Evolutionary conservation across 306 rosid species (phyloP).

Genomic region (Dalbergia oliveri): DNA sequence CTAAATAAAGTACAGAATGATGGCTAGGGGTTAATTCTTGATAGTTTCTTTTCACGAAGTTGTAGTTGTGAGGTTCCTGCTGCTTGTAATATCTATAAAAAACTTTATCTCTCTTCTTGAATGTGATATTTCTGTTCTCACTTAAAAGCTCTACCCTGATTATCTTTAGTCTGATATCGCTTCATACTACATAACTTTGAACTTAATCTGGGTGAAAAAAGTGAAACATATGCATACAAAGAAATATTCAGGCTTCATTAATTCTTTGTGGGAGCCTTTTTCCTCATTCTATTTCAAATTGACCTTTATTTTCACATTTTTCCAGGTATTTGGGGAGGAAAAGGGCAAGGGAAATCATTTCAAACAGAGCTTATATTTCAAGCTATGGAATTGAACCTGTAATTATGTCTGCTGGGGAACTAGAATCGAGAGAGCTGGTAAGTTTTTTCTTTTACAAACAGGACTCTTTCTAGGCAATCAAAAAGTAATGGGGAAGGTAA

Average conservation of each 20-base stretch:
- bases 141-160: not conserved
- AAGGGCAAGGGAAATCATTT: slow-evolving; percentile 98
- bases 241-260: slow-evolving; percentile 17
- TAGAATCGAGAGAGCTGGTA: slow-evolving; percentile 97
- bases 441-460: slow-evolving; percentile 48
- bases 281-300: slow-evolving; percentile 13
- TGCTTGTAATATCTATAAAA: not conserved
- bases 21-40: not conserved
- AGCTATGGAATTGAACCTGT: slow-evolving; percentile 92
- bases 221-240: slow-evolving; percentile 4
- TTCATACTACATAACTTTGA: slow-evolving; percentile 6
- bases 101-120: slow-evolving; percentile 5
- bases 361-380: slow-evolving; percentile 97
- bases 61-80: not conserved
- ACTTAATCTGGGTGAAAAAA: slow-evolving; percentile 27
- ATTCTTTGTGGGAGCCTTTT: slow-evolving; percentile 27
- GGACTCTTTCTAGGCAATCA: slow-evolving; percentile 10
- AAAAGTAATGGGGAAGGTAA: slow-evolving; percentile 11
- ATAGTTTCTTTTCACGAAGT: slow-evolving; percentile 20
- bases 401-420: slow-evolving; percentile 97
- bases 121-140: slow-evolving; percentile 28
- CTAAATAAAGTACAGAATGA: slow-evolving; percentile 11
- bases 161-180: not conserved
- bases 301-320: slow-evolving; percentile 22
- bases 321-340: slow-evolving; percentile 98